Conservation (phyloP, 495 filamentous ascomycete species). For the Letharia lupina region DNA sequence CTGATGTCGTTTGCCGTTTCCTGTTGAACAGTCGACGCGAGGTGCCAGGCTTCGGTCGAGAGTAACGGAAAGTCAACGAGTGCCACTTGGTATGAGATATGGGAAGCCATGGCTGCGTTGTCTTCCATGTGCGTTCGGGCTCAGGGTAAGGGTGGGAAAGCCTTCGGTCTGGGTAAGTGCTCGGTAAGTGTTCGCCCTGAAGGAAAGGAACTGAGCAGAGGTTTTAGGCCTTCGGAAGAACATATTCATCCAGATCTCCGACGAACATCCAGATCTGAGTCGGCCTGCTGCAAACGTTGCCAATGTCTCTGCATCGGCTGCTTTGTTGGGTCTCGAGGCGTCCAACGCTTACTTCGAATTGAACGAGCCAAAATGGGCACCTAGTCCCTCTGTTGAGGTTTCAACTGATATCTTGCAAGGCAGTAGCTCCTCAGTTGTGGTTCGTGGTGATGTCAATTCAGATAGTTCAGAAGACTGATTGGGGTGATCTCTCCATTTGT, state of each 20-base stretch:
- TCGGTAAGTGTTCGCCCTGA: too few relatives aligned
- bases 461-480: neutral
- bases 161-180: conserved; percentile 4
- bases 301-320: neutral
- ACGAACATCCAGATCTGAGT: neutral
- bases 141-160: conserved; percentile 1
- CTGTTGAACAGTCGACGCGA: conserved; percentile 3
- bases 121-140: conserved; percentile 2
- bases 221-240: conserved; percentile 2
- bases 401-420: neutral
- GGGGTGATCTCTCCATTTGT: neutral
- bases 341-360: neutral
- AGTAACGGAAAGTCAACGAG: conserved; percentile 4
- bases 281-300: neutral
- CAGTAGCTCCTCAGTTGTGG: neutral
- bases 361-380: neutral
- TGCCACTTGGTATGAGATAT: conserved; percentile 14
- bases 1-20: neutral
- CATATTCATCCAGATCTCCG: neutral
- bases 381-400: neutral
- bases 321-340: neutral
- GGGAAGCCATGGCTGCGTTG: conserved; percentile 6
- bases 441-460: neutral
- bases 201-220: neutral
- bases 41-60: conserved; percentile 2